Percentiles rank a stretch among this genome's conserved stretches.
Conservation (phyloP, 441 rosid species). For the California macrophylla region DNA sequence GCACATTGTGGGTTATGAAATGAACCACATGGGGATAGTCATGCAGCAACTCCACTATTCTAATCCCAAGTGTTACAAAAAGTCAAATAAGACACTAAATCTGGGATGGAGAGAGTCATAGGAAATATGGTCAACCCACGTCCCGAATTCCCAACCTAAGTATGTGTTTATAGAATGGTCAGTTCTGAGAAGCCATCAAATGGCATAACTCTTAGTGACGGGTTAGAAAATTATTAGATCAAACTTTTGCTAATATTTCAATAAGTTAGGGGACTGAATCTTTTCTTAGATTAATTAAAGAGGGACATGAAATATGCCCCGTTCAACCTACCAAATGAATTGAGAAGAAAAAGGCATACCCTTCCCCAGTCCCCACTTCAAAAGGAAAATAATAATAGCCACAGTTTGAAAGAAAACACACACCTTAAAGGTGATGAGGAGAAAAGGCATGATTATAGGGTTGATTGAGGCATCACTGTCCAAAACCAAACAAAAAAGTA, state of each 20-base stretch:
- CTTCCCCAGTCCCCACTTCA: neutral
- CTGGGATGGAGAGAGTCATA: neutral
- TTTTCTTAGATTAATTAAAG: neutral
- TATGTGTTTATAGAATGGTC: neutral
- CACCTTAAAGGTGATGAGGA: neutral
- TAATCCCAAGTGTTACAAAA: neutral
- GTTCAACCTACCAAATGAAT: neutral
- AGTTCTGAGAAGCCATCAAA: neutral
- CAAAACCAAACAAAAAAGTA: neutral
- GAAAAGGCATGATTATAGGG: slow-evolving; percentile 1
- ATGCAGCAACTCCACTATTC: neutral
- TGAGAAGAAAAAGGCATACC: neutral
- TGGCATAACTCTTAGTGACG: neutral
- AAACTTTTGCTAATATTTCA: neutral
- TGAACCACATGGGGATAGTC: neutral
- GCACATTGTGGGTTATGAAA: neutral
- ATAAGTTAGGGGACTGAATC: neutral
- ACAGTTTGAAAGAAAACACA: neutral
- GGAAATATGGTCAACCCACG: neutral
- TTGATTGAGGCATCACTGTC: neutral
- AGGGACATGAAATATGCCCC: no score
- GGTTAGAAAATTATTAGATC: neutral
- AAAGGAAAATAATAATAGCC: neutral
- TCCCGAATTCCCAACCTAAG: neutral
- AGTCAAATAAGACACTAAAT: no score